phyloP scores from a whole-genome alignment of 192 early-diverging fungal species.

The Mycoemilia scoparia region DNA sequence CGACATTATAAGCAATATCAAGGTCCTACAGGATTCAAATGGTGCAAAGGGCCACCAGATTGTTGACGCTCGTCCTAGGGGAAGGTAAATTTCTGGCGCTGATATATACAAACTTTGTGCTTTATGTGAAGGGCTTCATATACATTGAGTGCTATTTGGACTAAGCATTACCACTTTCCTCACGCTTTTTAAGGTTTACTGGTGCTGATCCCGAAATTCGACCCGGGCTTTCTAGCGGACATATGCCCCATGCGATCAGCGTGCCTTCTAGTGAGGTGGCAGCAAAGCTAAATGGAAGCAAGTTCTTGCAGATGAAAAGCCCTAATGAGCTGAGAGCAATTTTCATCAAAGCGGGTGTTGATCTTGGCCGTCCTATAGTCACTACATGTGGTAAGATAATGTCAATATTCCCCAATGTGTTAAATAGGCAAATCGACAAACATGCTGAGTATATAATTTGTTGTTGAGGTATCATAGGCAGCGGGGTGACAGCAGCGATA shows the following conservation, averaged over 20 bases:
- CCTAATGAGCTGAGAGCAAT: constrained; percentile 35
- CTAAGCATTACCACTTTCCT: not conserved
- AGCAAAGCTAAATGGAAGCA: constrained; percentile 5
- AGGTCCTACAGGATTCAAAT: constrained; percentile 9
- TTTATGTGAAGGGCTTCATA: not conserved
- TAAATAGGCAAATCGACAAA: not conserved
- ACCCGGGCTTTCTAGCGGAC: constrained; percentile 52
- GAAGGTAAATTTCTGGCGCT: constrained; percentile 17
- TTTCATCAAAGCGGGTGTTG: constrained; percentile 40
- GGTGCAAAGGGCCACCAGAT: constrained; percentile 26
- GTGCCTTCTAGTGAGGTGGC: constrained; percentile 48
- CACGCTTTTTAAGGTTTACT: constrained; percentile 10
- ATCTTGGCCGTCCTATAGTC: constrained; percentile 50
- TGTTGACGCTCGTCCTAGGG: constrained; percentile 49
- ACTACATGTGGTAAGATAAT: constrained; percentile 76
- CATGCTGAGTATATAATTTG: constrained; percentile 4
- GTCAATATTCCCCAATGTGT: constrained; percentile 8
- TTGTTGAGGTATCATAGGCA: no score
- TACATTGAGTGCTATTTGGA: constrained; percentile 1
- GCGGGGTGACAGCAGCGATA: constrained; percentile 72
- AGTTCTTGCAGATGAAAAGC: constrained; percentile 16
- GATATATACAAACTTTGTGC: no score
- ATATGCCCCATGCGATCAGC: constrained; percentile 65
- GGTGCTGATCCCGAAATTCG: constrained; percentile 68
- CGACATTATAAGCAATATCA: constrained; percentile 35